Base-by-base conservation (phyloP, 2,329 filamentous ascomycete genomes). In the Fragosphaeria purpurea region DNA sequence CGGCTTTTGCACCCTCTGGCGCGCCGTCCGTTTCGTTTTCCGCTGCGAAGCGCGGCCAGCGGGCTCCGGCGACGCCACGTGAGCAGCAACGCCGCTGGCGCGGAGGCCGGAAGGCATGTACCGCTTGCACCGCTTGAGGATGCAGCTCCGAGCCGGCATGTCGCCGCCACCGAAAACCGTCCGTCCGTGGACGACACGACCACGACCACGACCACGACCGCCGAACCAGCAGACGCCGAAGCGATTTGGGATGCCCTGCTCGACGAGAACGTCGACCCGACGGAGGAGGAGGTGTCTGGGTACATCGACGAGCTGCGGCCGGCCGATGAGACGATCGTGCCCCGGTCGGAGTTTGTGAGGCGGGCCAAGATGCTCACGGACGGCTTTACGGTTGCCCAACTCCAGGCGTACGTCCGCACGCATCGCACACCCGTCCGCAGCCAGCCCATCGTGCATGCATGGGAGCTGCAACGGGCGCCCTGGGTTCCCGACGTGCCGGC, bases 291-390 rank as follows among this genome's bases (percentile, higher is more conserved):
- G 41, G 62, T 71, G 2, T 59, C 66, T 46, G 59, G 62, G 4
- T 73, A 76, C 51, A 71, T 82, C 13, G 64, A 78, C 35, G 70
- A 70, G 50, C 58, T 80, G 37, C 67, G 67, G 39, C 77, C 77
- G 1, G 51, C 50, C 1, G 65, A 67, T 6, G 65, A 65, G 31
- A 65, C 53, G 1, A 57, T 67, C 7, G 50, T 80, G 5, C 58
- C 64, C 1, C 57, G 62, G 37, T 62, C 59, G 0, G 66, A 74
- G 6, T 77, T 76, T 48, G 59, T 65, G 4, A 62, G 63, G 11
- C 56, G 78, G 12, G 58, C 66, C 47, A 59, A 65, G 2, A 62
- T 63, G 10, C 58, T 80, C 11, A 57, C 66, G 32, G 52, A 62
- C 1, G 72, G 76, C 7, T 80, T 80, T 58, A 73, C 73, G 0